A percentile compares a stretch with the other conserved stretches of the same genome.
Conservation (phyloP, 768 basidiomycete genomes). For the Tremella mesenterica region DNA sequence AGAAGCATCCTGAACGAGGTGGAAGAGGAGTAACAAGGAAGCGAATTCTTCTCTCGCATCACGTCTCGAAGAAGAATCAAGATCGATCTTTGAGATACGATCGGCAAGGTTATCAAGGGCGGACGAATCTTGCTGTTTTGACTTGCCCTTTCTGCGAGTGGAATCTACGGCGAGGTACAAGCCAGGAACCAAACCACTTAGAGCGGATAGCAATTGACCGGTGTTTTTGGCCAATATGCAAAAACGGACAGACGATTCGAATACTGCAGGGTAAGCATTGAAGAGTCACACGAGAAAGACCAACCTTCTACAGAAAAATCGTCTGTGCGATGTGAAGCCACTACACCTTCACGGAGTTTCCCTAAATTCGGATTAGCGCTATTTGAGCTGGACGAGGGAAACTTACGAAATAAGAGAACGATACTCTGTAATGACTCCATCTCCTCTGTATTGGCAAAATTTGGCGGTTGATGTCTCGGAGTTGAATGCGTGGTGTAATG, state of each 20-base stretch:
- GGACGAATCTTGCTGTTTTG: neutral
- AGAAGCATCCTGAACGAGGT: constrained; percentile 14
- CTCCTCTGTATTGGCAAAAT: constrained; percentile 17
- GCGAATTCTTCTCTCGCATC: constrained; percentile 17
- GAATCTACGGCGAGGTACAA: constrained; percentile 20
- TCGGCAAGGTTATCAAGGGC: neutral
- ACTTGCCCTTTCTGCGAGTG: neutral
- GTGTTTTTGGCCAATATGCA: constrained; percentile 28
- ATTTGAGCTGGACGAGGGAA: too few relatives aligned
- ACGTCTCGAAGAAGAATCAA: neutral
- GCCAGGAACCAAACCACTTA: constrained; percentile 35
- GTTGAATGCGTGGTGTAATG: constrained; percentile 23
- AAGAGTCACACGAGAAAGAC: neutral
- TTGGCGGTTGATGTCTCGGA: constrained; percentile 14
- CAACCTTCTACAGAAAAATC: constrained; percentile 39
- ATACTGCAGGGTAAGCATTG: constrained; percentile 16
- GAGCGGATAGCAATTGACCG: constrained; percentile 31
- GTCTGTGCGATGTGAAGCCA: constrained; percentile 37
- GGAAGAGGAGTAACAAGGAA: constrained; percentile 23
- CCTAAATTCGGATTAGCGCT: constrained; percentile 11
- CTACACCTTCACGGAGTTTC: constrained; percentile 40
- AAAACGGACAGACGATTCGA: constrained; percentile 32
- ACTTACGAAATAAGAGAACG: constrained; percentile 35
- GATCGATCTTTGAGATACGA: neutral
- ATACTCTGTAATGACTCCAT: constrained; percentile 37